Percentiles rank a stretch among this genome's conserved stretches.
Conservation (phyloP, 2,329 filamentous ascomycete species). For the Penicillium sp. region DNA sequence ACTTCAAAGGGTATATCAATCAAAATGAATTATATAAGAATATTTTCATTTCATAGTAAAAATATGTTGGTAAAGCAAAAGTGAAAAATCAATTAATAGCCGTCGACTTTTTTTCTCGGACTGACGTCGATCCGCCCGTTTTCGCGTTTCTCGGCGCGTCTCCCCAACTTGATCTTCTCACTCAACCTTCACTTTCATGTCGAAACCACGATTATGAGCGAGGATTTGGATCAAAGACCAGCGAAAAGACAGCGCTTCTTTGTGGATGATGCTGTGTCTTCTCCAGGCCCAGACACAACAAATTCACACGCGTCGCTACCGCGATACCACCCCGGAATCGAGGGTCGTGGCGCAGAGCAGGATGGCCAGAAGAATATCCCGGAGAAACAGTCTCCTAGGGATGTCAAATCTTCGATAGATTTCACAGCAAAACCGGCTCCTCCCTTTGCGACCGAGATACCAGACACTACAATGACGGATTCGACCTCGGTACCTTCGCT, state of each 20-base stretch:
- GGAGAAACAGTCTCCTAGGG: background rate
- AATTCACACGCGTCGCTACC: slow-evolving; percentile 20
- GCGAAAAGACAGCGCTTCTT: slow-evolving; percentile 66
- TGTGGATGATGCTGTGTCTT: slow-evolving; percentile 46
- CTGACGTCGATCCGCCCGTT: slow-evolving; percentile 31
- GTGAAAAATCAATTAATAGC: background rate
- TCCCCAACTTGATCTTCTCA: slow-evolving; percentile 15
- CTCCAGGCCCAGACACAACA: slow-evolving; percentile 16
- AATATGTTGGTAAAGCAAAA: background rate
- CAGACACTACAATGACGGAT: background rate
- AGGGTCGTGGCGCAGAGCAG: background rate
- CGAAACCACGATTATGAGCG: slow-evolving; percentile 18
- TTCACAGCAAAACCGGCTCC: background rate
- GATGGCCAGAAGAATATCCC: background rate
- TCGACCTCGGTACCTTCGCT: background rate
- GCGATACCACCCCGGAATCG: slow-evolving; percentile 1
- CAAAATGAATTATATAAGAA: background rate
- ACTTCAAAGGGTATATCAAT: background rate
- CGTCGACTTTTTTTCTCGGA: slow-evolving; percentile 13
- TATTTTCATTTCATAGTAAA: background rate
- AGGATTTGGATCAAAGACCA: slow-evolving; percentile 54
- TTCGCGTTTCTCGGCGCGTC: slow-evolving; percentile 37
- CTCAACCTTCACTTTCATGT: slow-evolving; percentile 3
- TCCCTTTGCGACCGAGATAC: background rate
- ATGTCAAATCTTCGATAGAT: background rate